Evolutionary conservation across 352 stramenopile species (phyloP).

Genomic region (Globisporangium spinosum): DNA sequence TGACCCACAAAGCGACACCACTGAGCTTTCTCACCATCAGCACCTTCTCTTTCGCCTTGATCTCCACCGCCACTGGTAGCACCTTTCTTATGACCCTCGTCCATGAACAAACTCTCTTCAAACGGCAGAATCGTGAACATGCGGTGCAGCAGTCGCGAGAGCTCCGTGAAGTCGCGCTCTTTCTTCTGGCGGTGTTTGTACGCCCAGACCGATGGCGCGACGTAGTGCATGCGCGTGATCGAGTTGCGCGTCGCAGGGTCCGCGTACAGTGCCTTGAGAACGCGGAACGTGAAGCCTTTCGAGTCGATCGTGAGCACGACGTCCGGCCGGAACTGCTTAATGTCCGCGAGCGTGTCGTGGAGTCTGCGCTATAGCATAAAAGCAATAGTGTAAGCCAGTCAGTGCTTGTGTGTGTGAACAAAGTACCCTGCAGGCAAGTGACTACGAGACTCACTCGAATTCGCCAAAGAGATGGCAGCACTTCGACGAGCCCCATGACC

Average conservation of each 20-base stretch:
- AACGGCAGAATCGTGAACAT: constrained; percentile 78
- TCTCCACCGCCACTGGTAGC: not conserved
- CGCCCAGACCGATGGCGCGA: constrained; percentile 74
- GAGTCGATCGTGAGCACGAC: constrained; percentile 78
- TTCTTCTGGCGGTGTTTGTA: constrained; percentile 54
- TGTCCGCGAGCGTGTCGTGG: constrained; percentile 50
- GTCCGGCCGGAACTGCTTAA: constrained; percentile 43
- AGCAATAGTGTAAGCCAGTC: not conserved
- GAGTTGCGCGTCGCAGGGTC: constrained; percentile 17
- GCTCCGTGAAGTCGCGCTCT: constrained; percentile 27
- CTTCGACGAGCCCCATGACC: constrained; percentile 69
- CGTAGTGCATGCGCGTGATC: constrained; percentile 63
- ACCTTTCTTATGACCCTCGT: not conserved
- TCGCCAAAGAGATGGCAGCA: constrained; percentile 53
- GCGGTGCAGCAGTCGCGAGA: constrained; percentile 43
- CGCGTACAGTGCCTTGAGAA: constrained; percentile 40
- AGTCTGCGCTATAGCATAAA: constrained; percentile 34
- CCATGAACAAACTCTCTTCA: constrained; percentile 49
- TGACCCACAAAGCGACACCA: constrained; percentile 70
- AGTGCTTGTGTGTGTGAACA: not conserved
- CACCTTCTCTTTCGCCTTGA: not conserved
- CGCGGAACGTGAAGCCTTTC: constrained; percentile 71
- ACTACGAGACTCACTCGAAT: constrained; percentile 30
- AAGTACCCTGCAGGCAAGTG: not conserved
- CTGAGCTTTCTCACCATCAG: not conserved